Evolutionary conservation across 495 filamentous ascomycete species (phyloP).

Genomic region (Aspergillus baeticus): DNA sequence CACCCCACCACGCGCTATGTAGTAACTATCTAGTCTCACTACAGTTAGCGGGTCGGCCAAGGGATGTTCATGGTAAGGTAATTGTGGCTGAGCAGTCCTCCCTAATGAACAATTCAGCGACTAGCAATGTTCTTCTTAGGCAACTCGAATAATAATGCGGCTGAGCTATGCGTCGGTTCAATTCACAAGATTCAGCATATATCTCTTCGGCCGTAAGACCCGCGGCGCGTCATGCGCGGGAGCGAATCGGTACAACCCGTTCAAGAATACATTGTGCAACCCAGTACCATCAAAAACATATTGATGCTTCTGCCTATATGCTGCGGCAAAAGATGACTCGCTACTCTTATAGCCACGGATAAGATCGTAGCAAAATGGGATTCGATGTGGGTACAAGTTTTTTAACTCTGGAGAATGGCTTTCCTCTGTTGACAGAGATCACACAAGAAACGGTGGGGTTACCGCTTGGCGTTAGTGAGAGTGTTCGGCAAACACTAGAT

Average conservation of each 20-base stretch:
- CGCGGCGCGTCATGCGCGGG: slow-evolving; percentile 55
- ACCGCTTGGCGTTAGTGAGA: slow-evolving; percentile 45
- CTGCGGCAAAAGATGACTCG: no score
- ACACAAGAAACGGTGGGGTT: slow-evolving; percentile 54
- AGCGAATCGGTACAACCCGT: slow-evolving; percentile 60
- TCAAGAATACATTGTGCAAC: slow-evolving; percentile 67
- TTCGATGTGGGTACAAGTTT: no score
- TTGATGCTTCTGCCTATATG: no score
- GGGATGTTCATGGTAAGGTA: background rate
- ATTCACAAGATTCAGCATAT: slow-evolving; percentile 54
- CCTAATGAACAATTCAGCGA: background rate
- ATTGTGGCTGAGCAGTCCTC: slow-evolving; percentile 8
- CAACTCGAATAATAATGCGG: slow-evolving; percentile 3
- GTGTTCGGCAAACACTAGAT: no score
- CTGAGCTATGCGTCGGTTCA: background rate
- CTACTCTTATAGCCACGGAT: no score
- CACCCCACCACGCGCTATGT: slow-evolving; percentile 6
- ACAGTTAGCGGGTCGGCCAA: background rate
- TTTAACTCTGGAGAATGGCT: no score
- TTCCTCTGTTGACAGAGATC: no score
- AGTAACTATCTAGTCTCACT: background rate
- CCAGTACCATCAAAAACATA: no score
- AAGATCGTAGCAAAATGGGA: no score
- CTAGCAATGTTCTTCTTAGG: background rate
- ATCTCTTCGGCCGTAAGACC: slow-evolving; percentile 60